Base-by-base conservation (phyloP, 2,329 filamentous ascomycete species). In the Pseudogymnoascus sp. region DNA sequence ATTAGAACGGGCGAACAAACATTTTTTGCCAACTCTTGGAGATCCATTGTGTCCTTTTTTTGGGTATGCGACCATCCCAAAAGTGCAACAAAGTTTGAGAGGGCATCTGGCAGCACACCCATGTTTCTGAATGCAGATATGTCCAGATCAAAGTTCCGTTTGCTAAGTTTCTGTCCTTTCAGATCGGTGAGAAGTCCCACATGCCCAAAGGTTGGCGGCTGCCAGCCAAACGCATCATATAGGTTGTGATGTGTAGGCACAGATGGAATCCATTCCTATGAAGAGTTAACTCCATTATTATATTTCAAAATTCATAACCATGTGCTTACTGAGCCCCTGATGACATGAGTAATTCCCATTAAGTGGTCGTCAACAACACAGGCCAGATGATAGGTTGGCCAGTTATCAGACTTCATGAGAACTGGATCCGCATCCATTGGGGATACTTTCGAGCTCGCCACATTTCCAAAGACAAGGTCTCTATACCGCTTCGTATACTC, bases 291-390 rank as follows among this genome's bases (percentile, higher is more conserved):
- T 57, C 16, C 11, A 1, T 34, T 14, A 3, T 7, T 13, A 13
- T 19, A 6, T 7, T 25, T 45, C 19, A 62, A 19, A 37, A 14
- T 16, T 25, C 28, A 36, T 25, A 54, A 31, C 36, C 4, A 39
- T 28, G 5, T 37, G 76, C 83, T 71, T 77, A 90, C 88, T 25
- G 89, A 88, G 62, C 93, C 95, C 45, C 95, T 87, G 65, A 99
- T 90, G 13, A 99, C 95, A 75, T 98, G 93, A 0, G 93, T 97
- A 69, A 99, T 96, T 65, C 90, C 79, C 95, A 99, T 99, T 66
- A 89, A 80, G 75, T 97, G 91, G 72, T 99, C 95, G 73, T 99
- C 95, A 4, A 99, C 88, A 7, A 99, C 93, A 72, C 98, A 99
- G 4, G 95, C 95, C 66, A 99, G 88, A 75, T 99, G 95, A 73